Conservation (phyloP, 257 asterid genomes). For the Fraxinus pennsylvanica region DNA sequence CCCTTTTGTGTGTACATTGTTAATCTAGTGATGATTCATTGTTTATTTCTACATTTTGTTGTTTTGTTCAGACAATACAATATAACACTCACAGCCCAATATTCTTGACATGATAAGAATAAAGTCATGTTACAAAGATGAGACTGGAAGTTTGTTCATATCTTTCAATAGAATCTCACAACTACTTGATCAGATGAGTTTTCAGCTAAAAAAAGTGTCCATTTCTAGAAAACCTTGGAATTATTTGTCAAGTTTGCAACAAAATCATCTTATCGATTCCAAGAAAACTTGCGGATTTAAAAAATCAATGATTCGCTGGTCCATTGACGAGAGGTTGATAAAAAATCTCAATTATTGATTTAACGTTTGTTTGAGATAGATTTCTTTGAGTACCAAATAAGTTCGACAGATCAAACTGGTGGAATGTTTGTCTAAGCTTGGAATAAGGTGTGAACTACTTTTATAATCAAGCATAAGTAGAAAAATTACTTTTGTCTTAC, state of each 20-base stretch:
- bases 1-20: constrained; percentile 43
- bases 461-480: too few species aligned
- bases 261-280: too few species aligned
- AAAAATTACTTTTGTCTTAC: neutral
- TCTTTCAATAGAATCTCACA: too few species aligned
- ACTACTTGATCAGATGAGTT: neutral
- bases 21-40: constrained; percentile 35
- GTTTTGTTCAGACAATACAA: constrained; percentile 8
- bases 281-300: too few species aligned
- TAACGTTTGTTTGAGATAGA: too few species aligned
- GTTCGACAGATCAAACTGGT: too few species aligned
- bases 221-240: neutral
- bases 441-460: too few species aligned
- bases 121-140: constrained; percentile 24
- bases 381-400: too few species aligned
- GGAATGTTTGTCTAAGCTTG: too few species aligned
- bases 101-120: constrained; percentile 44
- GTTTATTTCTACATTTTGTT: constrained; percentile 29
- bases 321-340: too few species aligned
- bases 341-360: too few species aligned
- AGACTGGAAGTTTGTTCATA: neutral
- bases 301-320: too few species aligned
- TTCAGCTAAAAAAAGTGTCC: neutral
- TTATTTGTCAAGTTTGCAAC: neutral
- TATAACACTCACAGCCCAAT: constrained; percentile 10